These are phyloP conservation scores for Extremus antarcticus DNA, from an alignment of 495 filamentous ascomycete genomes.

Conservation along the genomic window DNA sequence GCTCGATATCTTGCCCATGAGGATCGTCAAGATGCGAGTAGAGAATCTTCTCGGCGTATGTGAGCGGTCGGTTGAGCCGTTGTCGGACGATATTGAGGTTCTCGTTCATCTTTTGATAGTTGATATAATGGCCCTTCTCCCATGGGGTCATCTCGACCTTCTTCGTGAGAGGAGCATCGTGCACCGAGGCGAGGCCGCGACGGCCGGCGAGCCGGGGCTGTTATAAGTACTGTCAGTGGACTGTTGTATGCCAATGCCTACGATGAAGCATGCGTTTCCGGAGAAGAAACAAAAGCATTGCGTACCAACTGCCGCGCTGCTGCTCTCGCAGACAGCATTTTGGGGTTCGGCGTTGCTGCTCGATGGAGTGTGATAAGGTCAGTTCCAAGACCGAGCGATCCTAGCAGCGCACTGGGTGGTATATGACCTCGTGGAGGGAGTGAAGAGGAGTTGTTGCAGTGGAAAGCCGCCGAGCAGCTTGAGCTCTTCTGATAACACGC, in stretches of 20 bases:
- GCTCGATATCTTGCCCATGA: constrained; percentile 89
- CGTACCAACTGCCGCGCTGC: constrained; percentile 24
- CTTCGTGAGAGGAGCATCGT: constrained; percentile 49
- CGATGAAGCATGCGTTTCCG: background rate
- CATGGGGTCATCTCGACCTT: constrained; percentile 73
- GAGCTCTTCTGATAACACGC: background rate
- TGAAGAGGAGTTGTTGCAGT: background rate
- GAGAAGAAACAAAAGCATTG: background rate
- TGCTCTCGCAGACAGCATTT: constrained; percentile 20
- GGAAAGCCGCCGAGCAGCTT: background rate
- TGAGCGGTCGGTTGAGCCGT: constrained; percentile 83
- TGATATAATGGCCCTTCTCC: constrained; percentile 72
- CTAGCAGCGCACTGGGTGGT: background rate
- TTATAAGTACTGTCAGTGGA: background rate
- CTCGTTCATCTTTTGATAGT: constrained; percentile 95
- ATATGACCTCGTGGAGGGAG: background rate
- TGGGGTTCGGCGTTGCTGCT: constrained; percentile 1
- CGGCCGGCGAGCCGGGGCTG: constrained; percentile 19
- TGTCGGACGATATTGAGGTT: constrained; percentile 83
- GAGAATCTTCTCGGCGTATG: constrained; percentile 95
- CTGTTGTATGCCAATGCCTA: background rate
- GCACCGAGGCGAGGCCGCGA: constrained; percentile 19
- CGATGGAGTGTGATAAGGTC: background rate
- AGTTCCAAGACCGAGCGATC: background rate
- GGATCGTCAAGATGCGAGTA: constrained; percentile 99